Conservation (phyloP, 768 basidiomycete genomes). For the Mycena indigotica region DNA sequence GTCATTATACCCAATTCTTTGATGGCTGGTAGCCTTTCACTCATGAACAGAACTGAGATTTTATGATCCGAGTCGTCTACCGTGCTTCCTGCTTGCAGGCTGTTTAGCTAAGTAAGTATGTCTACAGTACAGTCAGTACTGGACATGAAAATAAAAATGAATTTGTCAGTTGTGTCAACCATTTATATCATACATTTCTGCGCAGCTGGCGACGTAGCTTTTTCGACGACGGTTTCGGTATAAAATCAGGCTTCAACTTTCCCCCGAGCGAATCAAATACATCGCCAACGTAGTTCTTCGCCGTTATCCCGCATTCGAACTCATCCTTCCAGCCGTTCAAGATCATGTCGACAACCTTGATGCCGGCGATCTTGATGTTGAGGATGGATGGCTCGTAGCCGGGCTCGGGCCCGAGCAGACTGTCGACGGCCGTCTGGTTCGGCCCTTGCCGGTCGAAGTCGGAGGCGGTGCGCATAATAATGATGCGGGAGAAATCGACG, state of each 20-base stretch:
- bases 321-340: conserved; percentile 34
- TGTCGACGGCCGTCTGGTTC: conserved; percentile 25
- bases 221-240: too few species aligned
- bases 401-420: conserved; percentile 33
- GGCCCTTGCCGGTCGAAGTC: conserved; percentile 34
- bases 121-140: too few species aligned
- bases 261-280: conserved; percentile 31
- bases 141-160: too few species aligned
- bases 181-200: too few species aligned
- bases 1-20: too few species aligned
- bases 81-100: too few species aligned
- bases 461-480: conserved; percentile 40
- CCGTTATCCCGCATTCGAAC: conserved; percentile 34
- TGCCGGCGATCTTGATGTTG: conserved; percentile 40
- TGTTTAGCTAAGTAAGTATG: too few species aligned
- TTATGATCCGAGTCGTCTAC: too few species aligned
- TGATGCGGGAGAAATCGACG: conserved; percentile 38
- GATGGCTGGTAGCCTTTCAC: too few species aligned
- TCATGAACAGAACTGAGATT: too few species aligned
- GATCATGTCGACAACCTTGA: conserved; percentile 39
- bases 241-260: not conserved
- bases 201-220: too few species aligned
- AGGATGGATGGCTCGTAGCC: conserved; percentile 35
- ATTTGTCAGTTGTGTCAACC: too few species aligned
- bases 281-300: conserved; percentile 33